Conservation (phyloP, 2,329 filamentous ascomycete species). For the Neonectria neomacrospora region DNA sequence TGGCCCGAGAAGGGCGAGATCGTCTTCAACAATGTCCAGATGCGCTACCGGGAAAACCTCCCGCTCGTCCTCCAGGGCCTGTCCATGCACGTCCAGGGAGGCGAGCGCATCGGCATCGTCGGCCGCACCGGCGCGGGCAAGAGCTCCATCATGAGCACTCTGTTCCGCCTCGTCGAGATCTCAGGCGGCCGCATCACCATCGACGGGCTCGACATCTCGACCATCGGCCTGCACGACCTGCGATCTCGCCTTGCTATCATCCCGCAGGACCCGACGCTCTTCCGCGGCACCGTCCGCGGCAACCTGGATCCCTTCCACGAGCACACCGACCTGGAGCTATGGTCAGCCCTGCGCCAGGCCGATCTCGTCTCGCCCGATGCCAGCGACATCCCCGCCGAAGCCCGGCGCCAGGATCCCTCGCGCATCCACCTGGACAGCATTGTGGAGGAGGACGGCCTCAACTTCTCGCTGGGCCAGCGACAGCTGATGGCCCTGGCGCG, state of each 20-base stretch:
- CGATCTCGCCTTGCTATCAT: constrained; percentile 84
- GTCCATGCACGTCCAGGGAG: constrained; percentile 76
- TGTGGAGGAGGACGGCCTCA: constrained; percentile 94
- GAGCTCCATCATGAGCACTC: constrained; percentile 83
- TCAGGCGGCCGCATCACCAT: constrained; percentile 71
- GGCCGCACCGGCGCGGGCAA: constrained; percentile 87
- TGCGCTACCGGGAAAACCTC: constrained; percentile 79
- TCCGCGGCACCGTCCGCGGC: constrained; percentile 80
- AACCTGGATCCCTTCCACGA: constrained; percentile 86
- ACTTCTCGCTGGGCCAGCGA: constrained; percentile 94
- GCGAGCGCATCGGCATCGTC: constrained; percentile 84
- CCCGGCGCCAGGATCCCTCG: constrained; percentile 73
- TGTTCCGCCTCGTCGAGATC: constrained; percentile 80
- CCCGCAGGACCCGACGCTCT: constrained; percentile 85
- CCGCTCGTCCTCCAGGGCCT: constrained; percentile 79
- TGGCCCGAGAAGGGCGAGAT: constrained; percentile 94
- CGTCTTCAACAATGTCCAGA: constrained; percentile 77
- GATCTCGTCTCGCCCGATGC: constrained; percentile 72
- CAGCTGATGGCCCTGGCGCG: constrained; percentile 95
- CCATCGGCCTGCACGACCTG: constrained; percentile 78
- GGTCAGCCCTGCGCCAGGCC: constrained; percentile 80
- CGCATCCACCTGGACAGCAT: constrained; percentile 84
- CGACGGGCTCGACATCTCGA: constrained; percentile 76
- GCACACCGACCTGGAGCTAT: constrained; percentile 80
- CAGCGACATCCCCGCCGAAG: constrained; percentile 73